These are phyloP conservation scores for Allantophomopsis lycopodina DNA, from an alignment of 2,329 filamentous ascomycete species.

Conservation along the genomic window DNA sequence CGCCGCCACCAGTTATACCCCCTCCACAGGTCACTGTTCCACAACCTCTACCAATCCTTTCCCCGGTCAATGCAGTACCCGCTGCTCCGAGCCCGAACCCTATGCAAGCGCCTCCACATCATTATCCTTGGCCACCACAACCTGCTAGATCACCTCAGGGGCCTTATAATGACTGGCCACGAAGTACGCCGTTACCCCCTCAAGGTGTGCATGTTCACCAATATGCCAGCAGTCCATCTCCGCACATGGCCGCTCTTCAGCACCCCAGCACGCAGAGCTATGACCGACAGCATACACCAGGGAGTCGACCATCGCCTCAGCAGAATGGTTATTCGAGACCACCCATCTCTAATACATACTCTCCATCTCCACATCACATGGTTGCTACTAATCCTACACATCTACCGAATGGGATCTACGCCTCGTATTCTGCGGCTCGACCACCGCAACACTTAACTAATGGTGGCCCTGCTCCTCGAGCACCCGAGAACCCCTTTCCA, in stretches of 20 bases:
- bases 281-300: slow-evolving; percentile 8
- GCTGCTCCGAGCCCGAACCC: slow-evolving; percentile 15
- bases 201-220: slow-evolving; percentile 27
- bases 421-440: slow-evolving; percentile 16
- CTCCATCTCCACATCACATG: slow-evolving; percentile 16
- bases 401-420: slow-evolving; percentile 13
- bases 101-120: slow-evolving; percentile 16
- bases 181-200: slow-evolving; percentile 32
- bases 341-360: slow-evolving; percentile 28
- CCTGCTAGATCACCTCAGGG: slow-evolving; percentile 25
- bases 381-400: slow-evolving; percentile 10
- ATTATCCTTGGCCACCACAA: slow-evolving; percentile 17
- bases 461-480: slow-evolving; percentile 23
- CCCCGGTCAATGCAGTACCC: slow-evolving; percentile 13
- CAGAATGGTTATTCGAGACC: slow-evolving; percentile 27
- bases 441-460: slow-evolving; percentile 19
- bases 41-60: slow-evolving; percentile 7
- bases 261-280: too few relatives aligned
- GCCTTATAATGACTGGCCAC: slow-evolving; percentile 34
- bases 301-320: slow-evolving; percentile 24
- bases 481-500: slow-evolving; percentile 30
- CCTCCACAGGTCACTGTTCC: slow-evolving; percentile 7
- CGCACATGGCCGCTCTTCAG: slow-evolving; percentile 3
- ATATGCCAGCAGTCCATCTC: slow-evolving; percentile 28
- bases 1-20: slow-evolving; percentile 6